Evolutionary conservation across 2,329 filamentous ascomycete species (phyloP), one percentile per base, ranked within the genome.

Genomic region (Chrysosporium queenslandicum): DNA sequence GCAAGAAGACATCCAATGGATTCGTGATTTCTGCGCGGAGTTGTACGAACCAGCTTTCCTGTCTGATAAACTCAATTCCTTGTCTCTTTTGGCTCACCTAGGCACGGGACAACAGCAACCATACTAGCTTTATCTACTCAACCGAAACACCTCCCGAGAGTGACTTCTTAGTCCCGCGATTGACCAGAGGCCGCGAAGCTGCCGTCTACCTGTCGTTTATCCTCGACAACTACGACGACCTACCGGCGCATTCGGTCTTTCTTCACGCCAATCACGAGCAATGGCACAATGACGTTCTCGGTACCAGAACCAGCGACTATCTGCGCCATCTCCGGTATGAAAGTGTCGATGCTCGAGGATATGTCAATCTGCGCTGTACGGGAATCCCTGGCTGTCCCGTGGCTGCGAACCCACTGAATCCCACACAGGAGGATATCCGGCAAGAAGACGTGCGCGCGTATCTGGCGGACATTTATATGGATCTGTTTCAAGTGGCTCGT

Each of bases 301-400:
- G 41, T 11, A 16, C 23, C 11, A 46, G 27, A 46, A 46, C 50
- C 75, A 49, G 74, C 74, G 5, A 67, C 77, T 48, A 74, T 79
- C 67, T 76, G 79, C 60, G 75, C 74, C n/a, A 71, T 79, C 16
- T 66, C 70, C 2, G 69, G 74, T 2, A 72, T 81, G 64, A 73
- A 18, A 73, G 77, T 53, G 70, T 82, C n/a, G 71, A 73, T 45
- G 63, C 70, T 49, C 68, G 73, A 47, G 80, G 79, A 42, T 83
- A 82, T 61, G 74, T 77, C 57, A 82, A 82, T 59, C 70, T 83
- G 47, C 76, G 80, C 48, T 83, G 80, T 62, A 75, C 75, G 57
- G 78, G 74, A 76, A 68, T 74, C 39, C 75, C 79, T 2, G 79
- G 79, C 7, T 83, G 80, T 55, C 30, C 36, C 53, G 62, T 60